Evolutionary conservation across 2,329 filamentous ascomycete species (phyloP).

Genomic region (Aspergillus versicolor): DNA sequence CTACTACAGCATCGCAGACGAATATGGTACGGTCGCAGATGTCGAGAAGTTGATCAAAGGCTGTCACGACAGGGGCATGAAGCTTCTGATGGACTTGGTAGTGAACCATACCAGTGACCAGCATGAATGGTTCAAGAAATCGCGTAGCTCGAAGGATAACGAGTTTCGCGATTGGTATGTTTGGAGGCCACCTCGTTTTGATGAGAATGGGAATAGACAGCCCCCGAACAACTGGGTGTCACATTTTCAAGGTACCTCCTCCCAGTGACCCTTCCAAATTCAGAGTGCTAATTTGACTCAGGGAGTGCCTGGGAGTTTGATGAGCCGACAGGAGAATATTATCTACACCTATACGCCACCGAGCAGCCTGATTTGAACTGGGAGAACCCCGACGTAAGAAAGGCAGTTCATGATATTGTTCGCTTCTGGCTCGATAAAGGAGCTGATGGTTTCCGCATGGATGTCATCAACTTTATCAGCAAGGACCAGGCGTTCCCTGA

Average conservation of each 20-base stretch:
- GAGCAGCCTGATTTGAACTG: constrained; percentile 86
- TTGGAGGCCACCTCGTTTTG: constrained; percentile 53
- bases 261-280: neutral
- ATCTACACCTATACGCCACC: constrained; percentile 71
- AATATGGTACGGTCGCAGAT: constrained; percentile 67
- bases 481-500: constrained; percentile 59
- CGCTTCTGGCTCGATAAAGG: constrained; percentile 76
- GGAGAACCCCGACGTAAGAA: constrained; percentile 67
- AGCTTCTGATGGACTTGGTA: constrained; percentile 71
- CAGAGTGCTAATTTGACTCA: constrained; percentile 20
- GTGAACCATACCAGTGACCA: constrained; percentile 75
- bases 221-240: constrained; percentile 69
- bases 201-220: constrained; percentile 58
- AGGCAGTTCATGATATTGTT: constrained; percentile 71
- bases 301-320: constrained; percentile 60
- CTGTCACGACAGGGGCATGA: constrained; percentile 64
- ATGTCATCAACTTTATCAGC: constrained; percentile 72
- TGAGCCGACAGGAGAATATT: constrained; percentile 70
- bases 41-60: constrained; percentile 62
- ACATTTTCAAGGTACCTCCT: constrained; percentile 28
- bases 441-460: constrained; percentile 71
- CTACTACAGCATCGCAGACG: constrained; percentile 64
- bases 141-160: constrained; percentile 59
- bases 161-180: constrained; percentile 71
- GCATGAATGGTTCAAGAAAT: constrained; percentile 70